Evolutionary conservation across 805 yeast genomes (phyloP).

Genomic region (Candida oleophila): DNA sequence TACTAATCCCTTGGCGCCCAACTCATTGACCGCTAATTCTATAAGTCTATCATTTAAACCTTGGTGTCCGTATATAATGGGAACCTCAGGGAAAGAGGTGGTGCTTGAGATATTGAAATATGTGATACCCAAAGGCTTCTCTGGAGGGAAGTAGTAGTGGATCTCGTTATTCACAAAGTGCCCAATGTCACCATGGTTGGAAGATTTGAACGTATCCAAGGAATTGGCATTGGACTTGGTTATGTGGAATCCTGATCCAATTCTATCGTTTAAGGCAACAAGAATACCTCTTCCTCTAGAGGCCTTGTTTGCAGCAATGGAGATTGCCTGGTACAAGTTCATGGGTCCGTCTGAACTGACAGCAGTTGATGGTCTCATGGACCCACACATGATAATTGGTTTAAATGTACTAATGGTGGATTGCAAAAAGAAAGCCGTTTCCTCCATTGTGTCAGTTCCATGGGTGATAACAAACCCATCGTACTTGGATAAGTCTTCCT

Average conservation of each 20-base stretch:
- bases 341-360: conserved; percentile 73
- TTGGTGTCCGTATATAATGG: conserved; percentile 62
- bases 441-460: conserved; percentile 72
- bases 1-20: conserved; percentile 53
- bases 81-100: conserved; percentile 42
- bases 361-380: conserved; percentile 73
- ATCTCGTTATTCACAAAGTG: conserved; percentile 66
- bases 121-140: conserved; percentile 51
- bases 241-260: conserved; percentile 67
- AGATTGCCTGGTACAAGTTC: conserved; percentile 69
- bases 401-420: conserved; percentile 41
- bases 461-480: conserved; percentile 68
- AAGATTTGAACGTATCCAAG: conserved; percentile 64
- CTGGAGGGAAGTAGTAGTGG: conserved; percentile 63
- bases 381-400: conserved; percentile 69
- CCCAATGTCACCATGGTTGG: conserved; percentile 71
- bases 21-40: conserved; percentile 43
- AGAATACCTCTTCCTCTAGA: conserved; percentile 59
- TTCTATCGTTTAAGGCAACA: conserved; percentile 65
- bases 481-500: conserved; percentile 41
- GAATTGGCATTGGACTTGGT: conserved; percentile 72
- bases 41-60: conserved; percentile 52
- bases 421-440: conserved; percentile 64
- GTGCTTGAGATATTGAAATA: conserved; percentile 37
- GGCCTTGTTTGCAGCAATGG: conserved; percentile 53